Base-by-base conservation (phyloP, 108 stramenopile species). In the Aurantiochytrium sp. region DNA sequence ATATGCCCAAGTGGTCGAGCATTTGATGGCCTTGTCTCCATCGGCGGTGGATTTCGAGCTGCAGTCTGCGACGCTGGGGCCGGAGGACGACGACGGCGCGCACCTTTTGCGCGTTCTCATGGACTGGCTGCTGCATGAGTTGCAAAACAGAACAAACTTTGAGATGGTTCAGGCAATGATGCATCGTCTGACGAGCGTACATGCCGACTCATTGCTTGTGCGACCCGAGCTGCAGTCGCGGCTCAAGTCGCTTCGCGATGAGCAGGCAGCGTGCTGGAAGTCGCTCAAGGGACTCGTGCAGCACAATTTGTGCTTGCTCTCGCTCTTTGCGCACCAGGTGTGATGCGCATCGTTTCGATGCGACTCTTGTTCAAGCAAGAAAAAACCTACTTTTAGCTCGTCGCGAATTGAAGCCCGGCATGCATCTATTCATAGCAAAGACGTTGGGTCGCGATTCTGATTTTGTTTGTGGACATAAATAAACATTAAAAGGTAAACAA, bases 21-120 rank as follows among this genome's bases (percentile, higher is more conserved):
- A 96, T 88, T 89, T 97, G 19, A 92, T 92, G 8, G 93, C 92
- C 16, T 90, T 96, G 89, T 95, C 96, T 35, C 96, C 97, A 29
- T 96, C 96, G 10, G 95, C 96, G n/a, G 97, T 97, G 90, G 97
- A 97, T 88, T 95, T 97, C n/a, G 95, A 95, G 58, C 90, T 97
- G 21, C 51, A 72, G 4, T 49, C 64, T 16, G 25, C 44, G 25
- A 58, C 57, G 16, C 51, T 76, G 14, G 88, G 88, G 42, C 60
- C 45, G 16, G 60, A 71, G 88, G 88, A 89, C 45, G 64, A 53
- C 25, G 47, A 49, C 29, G 88, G 88, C 71, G 88, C 28, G 8
- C 72, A 71, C 64, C 45, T 89, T 8, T 35, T 89, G 47, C 60
- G 58, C 23, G 19, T 72, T 45, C 28, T 44, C 28, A 47, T 89